phyloP scores from a whole-genome alignment of 495 filamentous ascomycete species.

The Penicillium taxi region DNA sequence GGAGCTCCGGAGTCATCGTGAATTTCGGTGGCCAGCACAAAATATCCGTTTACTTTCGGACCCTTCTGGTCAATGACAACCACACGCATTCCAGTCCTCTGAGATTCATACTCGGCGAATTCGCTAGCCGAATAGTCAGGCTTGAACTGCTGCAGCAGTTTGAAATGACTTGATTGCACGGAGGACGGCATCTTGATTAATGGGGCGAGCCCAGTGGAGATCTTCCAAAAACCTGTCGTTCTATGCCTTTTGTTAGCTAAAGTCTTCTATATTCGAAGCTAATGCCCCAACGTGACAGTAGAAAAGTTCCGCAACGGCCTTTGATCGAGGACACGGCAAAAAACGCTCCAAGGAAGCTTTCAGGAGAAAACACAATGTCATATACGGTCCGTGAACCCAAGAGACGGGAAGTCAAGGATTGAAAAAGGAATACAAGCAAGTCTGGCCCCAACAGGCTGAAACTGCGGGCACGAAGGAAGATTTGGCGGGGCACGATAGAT shows the following conservation, averaged over 20 bases:
- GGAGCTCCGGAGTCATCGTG: slow-evolving; percentile 93
- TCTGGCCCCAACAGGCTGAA: background rate
- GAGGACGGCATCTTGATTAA: slow-evolving; percentile 33
- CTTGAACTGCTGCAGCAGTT: slow-evolving; percentile 72
- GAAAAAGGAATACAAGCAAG: slow-evolving; percentile 5
- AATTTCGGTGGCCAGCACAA: slow-evolving; percentile 93
- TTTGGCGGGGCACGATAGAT: slow-evolving; percentile 11
- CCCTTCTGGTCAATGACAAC: slow-evolving; percentile 86
- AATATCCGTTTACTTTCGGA: slow-evolving; percentile 89
- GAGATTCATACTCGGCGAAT: slow-evolving; percentile 82
- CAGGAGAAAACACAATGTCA: background rate
- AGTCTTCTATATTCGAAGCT: background rate
- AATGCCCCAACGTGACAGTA: no score
- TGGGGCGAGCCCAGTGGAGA: slow-evolving; percentile 17
- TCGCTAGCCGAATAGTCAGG: slow-evolving; percentile 78
- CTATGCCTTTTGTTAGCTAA: slow-evolving; percentile 13
- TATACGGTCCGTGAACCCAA: no score
- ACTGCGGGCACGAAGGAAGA: slow-evolving; percentile 9
- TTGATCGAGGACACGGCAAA: background rate
- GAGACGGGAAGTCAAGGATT: background rate
- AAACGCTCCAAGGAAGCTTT: background rate
- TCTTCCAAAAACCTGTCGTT: slow-evolving; percentile 16
- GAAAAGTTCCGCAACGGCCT: no score
- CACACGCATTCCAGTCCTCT: slow-evolving; percentile 86
- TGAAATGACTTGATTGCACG: slow-evolving; percentile 52